A percentile compares a stretch with the other conserved stretches of the same genome.
Evolutionary conservation across 2,329 filamentous ascomycete species (phyloP).

Genomic region (Byssoonygena ceratinophila): DNA sequence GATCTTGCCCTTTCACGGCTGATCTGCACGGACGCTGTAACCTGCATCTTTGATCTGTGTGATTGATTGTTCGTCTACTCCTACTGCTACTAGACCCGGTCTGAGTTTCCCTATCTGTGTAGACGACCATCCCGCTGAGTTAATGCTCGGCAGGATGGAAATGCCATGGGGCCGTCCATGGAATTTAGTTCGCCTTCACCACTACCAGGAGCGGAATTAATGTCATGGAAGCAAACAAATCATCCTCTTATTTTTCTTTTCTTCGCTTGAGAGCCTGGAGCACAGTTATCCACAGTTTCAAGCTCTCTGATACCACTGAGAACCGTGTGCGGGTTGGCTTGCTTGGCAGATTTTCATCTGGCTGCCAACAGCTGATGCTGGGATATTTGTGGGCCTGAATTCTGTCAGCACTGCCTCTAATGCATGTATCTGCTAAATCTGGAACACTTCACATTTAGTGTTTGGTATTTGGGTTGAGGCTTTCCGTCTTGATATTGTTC

Average conservation of each 20-base stretch:
- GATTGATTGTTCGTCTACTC: too few species aligned
- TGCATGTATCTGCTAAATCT: background rate
- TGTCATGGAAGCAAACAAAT: background rate
- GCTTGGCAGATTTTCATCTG: too few species aligned
- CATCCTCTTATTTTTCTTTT: background rate
- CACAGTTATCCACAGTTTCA: background rate
- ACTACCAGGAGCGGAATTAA: background rate
- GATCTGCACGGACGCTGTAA: too few species aligned
- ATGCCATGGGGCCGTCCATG: background rate
- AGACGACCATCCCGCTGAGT: background rate
- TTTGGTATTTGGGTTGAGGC: conserved; percentile 9
- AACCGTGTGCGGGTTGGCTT: too few species aligned
- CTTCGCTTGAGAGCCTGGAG: background rate
- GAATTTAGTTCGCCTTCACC: background rate
- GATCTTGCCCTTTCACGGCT: background rate
- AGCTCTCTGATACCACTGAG: too few species aligned
- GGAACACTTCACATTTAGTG: background rate
- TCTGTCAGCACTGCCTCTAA: too few species aligned
- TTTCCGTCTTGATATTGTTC: conserved; percentile 11
- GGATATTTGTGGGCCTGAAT: too few species aligned
- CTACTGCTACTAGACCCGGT: too few species aligned
- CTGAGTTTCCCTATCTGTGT: background rate
- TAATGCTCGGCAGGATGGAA: background rate
- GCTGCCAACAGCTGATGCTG: too few species aligned
- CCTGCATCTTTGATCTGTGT: too few species aligned